These are phyloP conservation scores for Chalciporus chontae DNA, from an alignment of 768 basidiomycete genomes.

Conservation along the genomic window DNA sequence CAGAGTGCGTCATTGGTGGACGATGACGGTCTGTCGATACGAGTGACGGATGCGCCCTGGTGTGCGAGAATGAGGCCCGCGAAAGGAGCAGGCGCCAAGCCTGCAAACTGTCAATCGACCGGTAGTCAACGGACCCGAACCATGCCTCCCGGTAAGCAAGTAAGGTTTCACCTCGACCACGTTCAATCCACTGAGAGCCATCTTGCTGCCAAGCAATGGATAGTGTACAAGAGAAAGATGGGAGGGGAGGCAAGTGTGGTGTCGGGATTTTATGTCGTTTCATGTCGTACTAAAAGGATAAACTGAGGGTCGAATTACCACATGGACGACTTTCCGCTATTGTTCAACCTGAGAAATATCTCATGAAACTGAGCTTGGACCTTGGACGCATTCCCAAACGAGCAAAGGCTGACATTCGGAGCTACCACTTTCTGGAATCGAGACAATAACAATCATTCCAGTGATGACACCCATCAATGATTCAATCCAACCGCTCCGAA, in stretches of 20 bases:
- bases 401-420: too few species aligned
- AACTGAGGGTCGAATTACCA: background rate
- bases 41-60: constrained; percentile 72
- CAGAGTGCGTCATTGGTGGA: constrained; percentile 51
- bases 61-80: constrained; percentile 76
- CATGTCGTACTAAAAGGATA: background rate
- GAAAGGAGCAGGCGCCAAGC: constrained; percentile 79
- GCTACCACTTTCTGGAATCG: too few species aligned
- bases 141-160: background rate
- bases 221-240: background rate
- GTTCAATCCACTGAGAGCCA: constrained; percentile 49
- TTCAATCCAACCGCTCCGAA: too few species aligned
- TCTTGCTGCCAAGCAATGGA: constrained; percentile 13
- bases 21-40: constrained; percentile 62
- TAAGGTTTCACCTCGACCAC: constrained; percentile 43
- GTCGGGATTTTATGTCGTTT: constrained; percentile 8
- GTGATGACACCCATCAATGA: too few species aligned
- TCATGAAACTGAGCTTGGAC: too few species aligned
- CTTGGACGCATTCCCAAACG: too few species aligned
- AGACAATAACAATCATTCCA: too few species aligned
- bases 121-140: background rate
- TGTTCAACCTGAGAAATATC: background rate
- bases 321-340: background rate
- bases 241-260: background rate
- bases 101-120: constrained; percentile 56